phyloP scores from a whole-genome alignment of 305 asterid species.

The Withania somnifera region DNA sequence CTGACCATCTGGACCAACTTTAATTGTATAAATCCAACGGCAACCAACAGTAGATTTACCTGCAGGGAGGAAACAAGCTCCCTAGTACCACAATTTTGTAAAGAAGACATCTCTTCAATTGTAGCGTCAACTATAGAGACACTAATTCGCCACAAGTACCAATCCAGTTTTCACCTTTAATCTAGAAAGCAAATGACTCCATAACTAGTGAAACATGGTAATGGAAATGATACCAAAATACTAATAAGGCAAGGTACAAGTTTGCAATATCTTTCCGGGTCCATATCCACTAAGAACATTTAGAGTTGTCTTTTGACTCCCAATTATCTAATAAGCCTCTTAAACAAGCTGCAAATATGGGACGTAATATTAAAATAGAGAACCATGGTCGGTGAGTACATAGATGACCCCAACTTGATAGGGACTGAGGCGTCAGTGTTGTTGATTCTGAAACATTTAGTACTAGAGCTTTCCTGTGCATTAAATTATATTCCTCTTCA shows the following conservation, averaged over 20 bases:
- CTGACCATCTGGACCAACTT: too few relatives aligned
- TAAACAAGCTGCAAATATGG: not conserved
- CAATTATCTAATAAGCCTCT: not conserved
- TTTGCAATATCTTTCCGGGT: not conserved
- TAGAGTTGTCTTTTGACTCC: not conserved
- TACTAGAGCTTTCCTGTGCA: not conserved
- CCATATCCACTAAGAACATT: not conserved
- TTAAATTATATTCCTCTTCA: not conserved
- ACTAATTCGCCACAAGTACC: not conserved
- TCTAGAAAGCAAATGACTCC: not conserved
- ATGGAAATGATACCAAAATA: not conserved
- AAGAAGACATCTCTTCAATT: too few relatives aligned
- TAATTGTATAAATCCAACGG: too few relatives aligned
- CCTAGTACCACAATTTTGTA: too few relatives aligned
- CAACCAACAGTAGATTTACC: too few relatives aligned
- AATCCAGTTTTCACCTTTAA: not conserved
- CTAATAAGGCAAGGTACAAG: not conserved
- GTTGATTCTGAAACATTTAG: not conserved
- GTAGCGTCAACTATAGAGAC: not conserved
- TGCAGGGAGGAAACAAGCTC: too few relatives aligned
- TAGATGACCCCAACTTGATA: not conserved
- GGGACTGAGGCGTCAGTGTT: not conserved
- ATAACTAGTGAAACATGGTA: not conserved
- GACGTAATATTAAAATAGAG: not conserved
- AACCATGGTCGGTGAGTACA: not conserved